Percentiles rank a stretch among this genome's conserved stretches.
These are phyloP conservation scores for Pseudoscleropodium purum DNA, from an alignment of 225 moss, liverwort and hornwort species.

Conservation along the genomic window DNA sequence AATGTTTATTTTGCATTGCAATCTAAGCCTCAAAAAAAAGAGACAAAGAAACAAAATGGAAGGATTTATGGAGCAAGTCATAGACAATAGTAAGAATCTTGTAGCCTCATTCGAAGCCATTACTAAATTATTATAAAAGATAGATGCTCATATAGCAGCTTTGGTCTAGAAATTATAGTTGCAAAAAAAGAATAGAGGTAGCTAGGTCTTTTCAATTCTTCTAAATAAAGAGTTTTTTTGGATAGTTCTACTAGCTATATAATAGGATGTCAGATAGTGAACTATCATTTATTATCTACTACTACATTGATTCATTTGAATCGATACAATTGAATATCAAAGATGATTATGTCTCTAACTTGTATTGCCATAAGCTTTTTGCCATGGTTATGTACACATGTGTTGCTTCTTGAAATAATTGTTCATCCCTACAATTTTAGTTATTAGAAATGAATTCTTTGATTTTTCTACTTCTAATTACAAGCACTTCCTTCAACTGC, in stretches of 20 bases:
- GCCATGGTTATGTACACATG: accelerated
- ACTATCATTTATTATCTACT: not conserved
- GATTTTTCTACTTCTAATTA: not conserved
- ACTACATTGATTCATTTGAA: no score
- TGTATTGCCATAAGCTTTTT: no score
- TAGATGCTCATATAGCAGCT: not conserved
- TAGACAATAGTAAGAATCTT: not conserved
- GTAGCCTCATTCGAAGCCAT: not conserved
- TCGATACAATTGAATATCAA: no score
- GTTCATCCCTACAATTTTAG: not conserved
- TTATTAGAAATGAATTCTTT: not conserved
- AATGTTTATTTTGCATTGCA: not conserved
- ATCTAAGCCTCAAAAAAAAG: not conserved
- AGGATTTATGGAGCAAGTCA: not conserved
- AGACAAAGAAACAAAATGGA: not conserved
- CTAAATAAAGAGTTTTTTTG: not conserved
- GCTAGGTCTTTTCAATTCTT: not conserved
- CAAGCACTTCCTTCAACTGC: not conserved
- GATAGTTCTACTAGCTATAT: not conserved
- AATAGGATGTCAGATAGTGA: not conserved
- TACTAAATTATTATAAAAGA: not conserved
- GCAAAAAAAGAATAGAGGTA: not conserved
- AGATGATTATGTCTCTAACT: no score
- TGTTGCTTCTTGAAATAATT: not conserved
- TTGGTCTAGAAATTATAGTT: not conserved